Conservation (phyloP, 257 asterid genomes). For the Petunia axillaris region DNA sequence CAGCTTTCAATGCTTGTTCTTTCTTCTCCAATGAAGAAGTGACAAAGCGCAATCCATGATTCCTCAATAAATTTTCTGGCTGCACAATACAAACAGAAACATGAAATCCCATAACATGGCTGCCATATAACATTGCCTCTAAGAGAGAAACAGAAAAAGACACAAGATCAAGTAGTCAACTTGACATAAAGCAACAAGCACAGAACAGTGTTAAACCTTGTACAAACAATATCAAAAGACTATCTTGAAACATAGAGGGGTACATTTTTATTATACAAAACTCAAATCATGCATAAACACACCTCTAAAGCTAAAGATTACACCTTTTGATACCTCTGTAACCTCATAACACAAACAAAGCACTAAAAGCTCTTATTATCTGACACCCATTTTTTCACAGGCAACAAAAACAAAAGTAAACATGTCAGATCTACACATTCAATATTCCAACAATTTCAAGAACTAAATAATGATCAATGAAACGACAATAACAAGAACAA, state of each 20-base stretch:
- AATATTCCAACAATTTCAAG: background rate
- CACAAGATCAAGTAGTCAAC: constrained; percentile 7
- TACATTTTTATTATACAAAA: background rate
- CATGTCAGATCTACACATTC: background rate
- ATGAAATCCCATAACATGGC: background rate
- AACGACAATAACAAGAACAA: background rate
- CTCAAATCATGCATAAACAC: background rate
- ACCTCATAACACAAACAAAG: background rate
- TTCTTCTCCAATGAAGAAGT: constrained; percentile 89
- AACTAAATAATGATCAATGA: background rate
- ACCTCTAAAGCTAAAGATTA: background rate
- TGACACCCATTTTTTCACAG: background rate
- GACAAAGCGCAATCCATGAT: constrained; percentile 58
- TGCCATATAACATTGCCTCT: background rate
- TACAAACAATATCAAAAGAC: constrained; percentile 5
- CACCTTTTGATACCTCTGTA: background rate
- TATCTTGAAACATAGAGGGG: background rate
- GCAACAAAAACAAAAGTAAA: background rate
- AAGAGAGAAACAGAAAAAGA: background rate
- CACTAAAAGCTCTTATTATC: background rate
- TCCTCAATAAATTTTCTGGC: constrained; percentile 69
- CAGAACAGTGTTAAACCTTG: background rate
- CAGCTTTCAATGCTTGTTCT: constrained; percentile 60
- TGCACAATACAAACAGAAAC: constrained; percentile 39
- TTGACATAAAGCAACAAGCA: background rate